Evolutionary conservation across 768 basidiomycete species (phyloP), one percentile per base, ranked within the genome.

Genomic region (Mycena galericulata): DNA sequence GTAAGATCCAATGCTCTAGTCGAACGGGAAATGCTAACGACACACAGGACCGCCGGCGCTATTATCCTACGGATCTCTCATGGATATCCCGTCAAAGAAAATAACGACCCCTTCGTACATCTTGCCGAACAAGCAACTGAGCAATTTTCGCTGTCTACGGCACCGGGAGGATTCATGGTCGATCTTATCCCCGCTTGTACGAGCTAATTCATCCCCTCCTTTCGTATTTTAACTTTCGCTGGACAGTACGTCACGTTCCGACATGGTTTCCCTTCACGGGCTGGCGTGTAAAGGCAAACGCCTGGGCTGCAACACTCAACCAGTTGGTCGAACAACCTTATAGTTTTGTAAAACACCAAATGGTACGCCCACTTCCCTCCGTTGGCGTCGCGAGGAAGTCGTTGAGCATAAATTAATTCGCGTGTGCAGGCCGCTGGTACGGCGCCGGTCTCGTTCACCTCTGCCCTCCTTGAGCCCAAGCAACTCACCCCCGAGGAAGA

Each of bases 211-310:
- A 47, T 61, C 64, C 32, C 43, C 34, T 34, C n/a, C 47, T 24
- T 59, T 34, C 65, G 29, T 56, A 12, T 46, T 34, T 56, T 51
- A 40, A 61, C 59, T 50, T 38, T 62, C 32, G 36, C 43, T 45
- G 57, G n/a, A 11, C 58, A 91, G 90, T 92, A 72, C 82, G 83
- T 53, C 79, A 89, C 70, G 73, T 90, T 47, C 90, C 90, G 36
- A 76, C 80, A 27, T 92, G 90, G 90, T 83, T 90, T 69, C 90
- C 90, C 24, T 89, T 89, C 26, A 88, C 88, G 29, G 79, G 79
- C 7, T 92, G 91, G 79, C 85, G 86, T 73, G 76, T 72, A 67
- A 85, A 79, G 69, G 90, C 89, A 1, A 80, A 78, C 34, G 79
- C 79, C 46, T 91, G 89, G 88, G 81, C 83, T 24, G 75, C 77